These are phyloP conservation scores for Colletotrichum aenigma DNA, from an alignment of 2,329 filamentous ascomycete species.

Conservation along the genomic window DNA sequence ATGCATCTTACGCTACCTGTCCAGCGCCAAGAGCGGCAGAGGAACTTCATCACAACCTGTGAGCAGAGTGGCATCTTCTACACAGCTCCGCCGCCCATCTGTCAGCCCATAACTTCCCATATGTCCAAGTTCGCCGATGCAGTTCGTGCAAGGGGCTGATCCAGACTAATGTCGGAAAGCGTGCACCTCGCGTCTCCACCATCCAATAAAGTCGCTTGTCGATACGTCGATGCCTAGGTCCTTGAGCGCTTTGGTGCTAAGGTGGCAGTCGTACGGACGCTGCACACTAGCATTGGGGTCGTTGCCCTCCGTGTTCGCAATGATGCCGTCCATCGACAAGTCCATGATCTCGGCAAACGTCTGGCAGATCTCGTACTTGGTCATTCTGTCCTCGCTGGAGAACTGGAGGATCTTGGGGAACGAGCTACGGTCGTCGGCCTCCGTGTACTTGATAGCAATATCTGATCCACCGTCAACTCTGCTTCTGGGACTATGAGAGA, in stretches of 20 bases:
- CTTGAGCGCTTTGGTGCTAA: constrained; percentile 76
- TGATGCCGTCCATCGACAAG: constrained; percentile 70
- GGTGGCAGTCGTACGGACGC: constrained; percentile 86
- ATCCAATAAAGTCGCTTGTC: constrained; percentile 76
- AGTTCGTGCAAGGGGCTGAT: background rate
- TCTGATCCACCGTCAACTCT: constrained; percentile 50
- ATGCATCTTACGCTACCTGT: background rate
- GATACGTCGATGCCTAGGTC: constrained; percentile 76
- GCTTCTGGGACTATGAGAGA: background rate
- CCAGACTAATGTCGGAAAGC: constrained; percentile 58
- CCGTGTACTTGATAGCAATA: constrained; percentile 71
- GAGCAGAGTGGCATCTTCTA: background rate
- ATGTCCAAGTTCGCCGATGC: background rate
- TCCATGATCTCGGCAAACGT: constrained; percentile 81
- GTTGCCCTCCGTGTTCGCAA: constrained; percentile 72
- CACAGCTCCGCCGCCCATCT: too few relatives aligned
- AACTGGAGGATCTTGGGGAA: constrained; percentile 82
- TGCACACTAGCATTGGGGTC: constrained; percentile 74
- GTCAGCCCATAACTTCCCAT: background rate
- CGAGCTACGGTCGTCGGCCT: constrained; percentile 46
- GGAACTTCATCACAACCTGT: background rate
- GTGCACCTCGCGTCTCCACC: constrained; percentile 75
- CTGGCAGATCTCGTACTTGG: constrained; percentile 89
- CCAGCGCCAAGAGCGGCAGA: background rate
- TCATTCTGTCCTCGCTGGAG: constrained; percentile 83